phyloP scores from a whole-genome alignment of 148 eudicot genomes.

The Rhododendron simsii region DNA sequence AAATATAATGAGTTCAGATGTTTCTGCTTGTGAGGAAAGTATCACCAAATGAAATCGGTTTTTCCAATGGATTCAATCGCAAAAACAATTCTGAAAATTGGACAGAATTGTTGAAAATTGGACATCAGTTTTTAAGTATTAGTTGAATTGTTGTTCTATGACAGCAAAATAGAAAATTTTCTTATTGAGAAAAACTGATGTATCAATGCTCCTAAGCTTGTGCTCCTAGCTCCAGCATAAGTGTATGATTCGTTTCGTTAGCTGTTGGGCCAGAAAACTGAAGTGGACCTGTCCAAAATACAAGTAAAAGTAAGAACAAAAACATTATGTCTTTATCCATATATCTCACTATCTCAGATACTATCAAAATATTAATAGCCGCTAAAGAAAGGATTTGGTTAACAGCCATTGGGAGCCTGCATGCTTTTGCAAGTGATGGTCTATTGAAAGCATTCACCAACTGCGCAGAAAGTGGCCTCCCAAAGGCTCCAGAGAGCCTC shows the following conservation, averaged over 20 bases:
- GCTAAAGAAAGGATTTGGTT: not conserved
- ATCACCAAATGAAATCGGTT: not conserved
- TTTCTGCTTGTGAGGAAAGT: not conserved
- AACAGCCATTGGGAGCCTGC: not conserved
- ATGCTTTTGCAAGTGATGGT: not conserved
- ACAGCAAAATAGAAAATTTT: not conserved
- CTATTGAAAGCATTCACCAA: not conserved
- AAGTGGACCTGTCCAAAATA: conserved; percentile 31
- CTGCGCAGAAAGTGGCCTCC: too few relatives aligned
- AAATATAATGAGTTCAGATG: not conserved
- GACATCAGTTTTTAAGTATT: too few relatives aligned
- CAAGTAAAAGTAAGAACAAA: not conserved
- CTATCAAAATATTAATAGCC: too few relatives aligned
- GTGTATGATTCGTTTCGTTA: conserved; percentile 20
- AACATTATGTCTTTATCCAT: not conserved
- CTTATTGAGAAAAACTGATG: not conserved
- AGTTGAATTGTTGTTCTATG: too few relatives aligned
- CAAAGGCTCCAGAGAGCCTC: too few relatives aligned
- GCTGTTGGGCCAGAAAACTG: conserved; percentile 32
- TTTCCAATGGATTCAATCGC: not conserved
- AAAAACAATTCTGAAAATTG: not conserved
- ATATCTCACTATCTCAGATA: not conserved
- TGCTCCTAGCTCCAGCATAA: conserved; percentile 31
- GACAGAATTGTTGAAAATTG: too few relatives aligned
- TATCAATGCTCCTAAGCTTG: conserved; percentile 16